Percentiles rank a stretch among this genome's conserved stretches.
phyloP scores from a whole-genome alignment of 352 stramenopile species.

The Plasmopara viticola region DNA sequence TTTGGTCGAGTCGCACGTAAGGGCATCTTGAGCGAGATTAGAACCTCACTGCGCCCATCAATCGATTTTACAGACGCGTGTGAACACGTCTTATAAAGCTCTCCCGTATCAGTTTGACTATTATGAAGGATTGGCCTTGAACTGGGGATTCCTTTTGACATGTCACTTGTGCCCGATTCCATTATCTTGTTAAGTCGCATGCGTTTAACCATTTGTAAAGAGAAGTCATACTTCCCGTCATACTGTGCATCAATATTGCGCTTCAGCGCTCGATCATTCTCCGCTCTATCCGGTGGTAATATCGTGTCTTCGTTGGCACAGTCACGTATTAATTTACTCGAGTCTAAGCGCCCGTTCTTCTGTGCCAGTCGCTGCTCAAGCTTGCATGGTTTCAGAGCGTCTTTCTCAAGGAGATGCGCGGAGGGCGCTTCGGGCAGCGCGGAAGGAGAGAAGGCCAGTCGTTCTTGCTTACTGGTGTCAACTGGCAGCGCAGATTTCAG shows the following conservation, averaged over 20 bases:
- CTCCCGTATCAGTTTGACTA: not conserved
- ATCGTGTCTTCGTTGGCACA: constrained; percentile 5
- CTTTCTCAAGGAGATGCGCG: constrained; percentile 15
- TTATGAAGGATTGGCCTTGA: not conserved
- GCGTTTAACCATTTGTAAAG: constrained; percentile 1
- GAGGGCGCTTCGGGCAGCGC: constrained; percentile 8
- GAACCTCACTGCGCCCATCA: not conserved
- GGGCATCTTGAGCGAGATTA: constrained; percentile 9
- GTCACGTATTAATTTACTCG: not conserved
- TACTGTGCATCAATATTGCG: constrained; percentile 15
- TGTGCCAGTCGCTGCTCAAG: not conserved
- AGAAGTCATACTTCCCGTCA: constrained; percentile 5
- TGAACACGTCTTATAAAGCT: not conserved
- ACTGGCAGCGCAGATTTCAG: not conserved
- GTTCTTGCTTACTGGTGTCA: not conserved
- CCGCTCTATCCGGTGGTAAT: not conserved
- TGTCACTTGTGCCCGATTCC: constrained; percentile 7
- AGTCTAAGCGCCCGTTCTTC: too few species aligned
- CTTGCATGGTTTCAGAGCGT: constrained; percentile 3
- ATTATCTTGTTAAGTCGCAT: not conserved
- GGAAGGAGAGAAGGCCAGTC: not conserved
- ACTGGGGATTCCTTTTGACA: not conserved
- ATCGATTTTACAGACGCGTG: constrained; percentile 4
- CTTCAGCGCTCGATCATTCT: constrained; percentile 1
- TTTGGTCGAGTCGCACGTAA: constrained; percentile 4